These are phyloP conservation scores for Termitomyces eurrhizus DNA, from an alignment of 768 basidiomycete genomes.

Conservation along the genomic window DNA sequence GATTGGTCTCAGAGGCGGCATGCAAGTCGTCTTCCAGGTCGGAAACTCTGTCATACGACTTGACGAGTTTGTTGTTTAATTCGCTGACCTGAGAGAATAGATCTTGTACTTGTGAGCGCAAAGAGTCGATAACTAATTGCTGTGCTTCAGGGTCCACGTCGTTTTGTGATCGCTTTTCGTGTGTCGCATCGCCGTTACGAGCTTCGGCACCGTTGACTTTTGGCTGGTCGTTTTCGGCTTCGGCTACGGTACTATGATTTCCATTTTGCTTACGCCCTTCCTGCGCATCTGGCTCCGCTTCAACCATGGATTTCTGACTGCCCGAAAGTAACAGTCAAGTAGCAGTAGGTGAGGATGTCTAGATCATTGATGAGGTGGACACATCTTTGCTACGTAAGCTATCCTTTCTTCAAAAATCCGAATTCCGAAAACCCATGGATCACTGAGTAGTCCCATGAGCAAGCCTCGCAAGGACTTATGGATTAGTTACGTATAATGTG, in stretches of 20 bases:
- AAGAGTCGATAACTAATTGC: slow-evolving; percentile 74
- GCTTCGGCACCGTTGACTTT: slow-evolving; percentile 15
- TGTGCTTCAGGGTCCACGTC: slow-evolving; percentile 61
- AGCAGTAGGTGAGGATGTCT: background rate
- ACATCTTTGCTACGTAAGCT: background rate
- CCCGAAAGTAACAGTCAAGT: background rate
- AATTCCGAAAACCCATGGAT: background rate
- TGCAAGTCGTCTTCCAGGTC: slow-evolving; percentile 91
- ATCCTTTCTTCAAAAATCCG: background rate
- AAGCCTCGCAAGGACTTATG: too few species aligned
- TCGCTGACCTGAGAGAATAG: slow-evolving; percentile 86
- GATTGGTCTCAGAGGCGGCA: slow-evolving; percentile 53
- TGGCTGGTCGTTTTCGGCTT: slow-evolving; percentile 8
- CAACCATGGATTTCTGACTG: slow-evolving; percentile 11
- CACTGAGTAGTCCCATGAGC: too few species aligned
- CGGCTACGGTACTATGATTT: background rate
- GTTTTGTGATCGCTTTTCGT: slow-evolving; percentile 13
- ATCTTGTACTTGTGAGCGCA: slow-evolving; percentile 80
- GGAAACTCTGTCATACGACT: slow-evolving; percentile 87
- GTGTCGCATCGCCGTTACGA: slow-evolving; percentile 14
- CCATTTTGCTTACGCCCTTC: slow-evolving; percentile 2
- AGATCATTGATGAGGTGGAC: slow-evolving; percentile 2
- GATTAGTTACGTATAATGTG: background rate
- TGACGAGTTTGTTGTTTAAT: slow-evolving; percentile 90
- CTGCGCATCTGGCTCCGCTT: slow-evolving; percentile 9